Base-by-base conservation (phyloP, 2,329 filamentous ascomycete genomes). In the Capronia americana region DNA sequence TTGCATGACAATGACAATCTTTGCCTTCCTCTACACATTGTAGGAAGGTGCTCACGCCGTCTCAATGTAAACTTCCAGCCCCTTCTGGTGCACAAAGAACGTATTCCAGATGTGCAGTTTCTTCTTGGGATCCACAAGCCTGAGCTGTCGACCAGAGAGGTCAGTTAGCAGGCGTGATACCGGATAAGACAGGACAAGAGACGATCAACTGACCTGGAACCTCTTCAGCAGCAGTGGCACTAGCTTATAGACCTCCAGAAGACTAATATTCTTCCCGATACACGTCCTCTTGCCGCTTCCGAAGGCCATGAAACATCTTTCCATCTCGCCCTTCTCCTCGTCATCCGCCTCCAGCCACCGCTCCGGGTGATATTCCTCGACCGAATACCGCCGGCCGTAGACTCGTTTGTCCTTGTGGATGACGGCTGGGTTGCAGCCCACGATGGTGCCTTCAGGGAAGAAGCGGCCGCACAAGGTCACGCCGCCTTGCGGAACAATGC, bases 381-480 rank as follows among this genome's bases (percentile, higher is more conserved):
- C 64, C n/a, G 71, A 59, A 11, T 65, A 48, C 74, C 65, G 59
- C 7, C 23, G 28, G 12, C 68, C 68, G 60, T 80, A 84, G 12
- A 83, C 74, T 0, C 73, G 66, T 6, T 48, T 53, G 44, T 87
- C 84, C 1, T 88, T 84, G 72, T 93, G 90, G 28, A 93, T 80
- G 23, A 92, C 86, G 89, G 90, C 92, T 0, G 90, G 86, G 59
- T 87, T 91, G 74, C 87, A 90, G 3, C 90, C 91, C 0, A 92
- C 88, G 65, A 90, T 88, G 0, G 90, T 91, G 10, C 90, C 90
- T 1, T 86, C 90, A 4, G 85, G 85, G 34, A 93, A 81, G 26
- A 84, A 81, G 54, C 90, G 77, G 77, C 92, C 90, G 0, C 90
- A 90, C 11, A 87, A 78, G 74, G 85, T 93, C 0, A 74, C 77